Evolutionary conservation across 1,139 yeast species (phyloP), one percentile per base, ranked within the genome.

Genomic region (Cylindricascospora bacillispora): DNA sequence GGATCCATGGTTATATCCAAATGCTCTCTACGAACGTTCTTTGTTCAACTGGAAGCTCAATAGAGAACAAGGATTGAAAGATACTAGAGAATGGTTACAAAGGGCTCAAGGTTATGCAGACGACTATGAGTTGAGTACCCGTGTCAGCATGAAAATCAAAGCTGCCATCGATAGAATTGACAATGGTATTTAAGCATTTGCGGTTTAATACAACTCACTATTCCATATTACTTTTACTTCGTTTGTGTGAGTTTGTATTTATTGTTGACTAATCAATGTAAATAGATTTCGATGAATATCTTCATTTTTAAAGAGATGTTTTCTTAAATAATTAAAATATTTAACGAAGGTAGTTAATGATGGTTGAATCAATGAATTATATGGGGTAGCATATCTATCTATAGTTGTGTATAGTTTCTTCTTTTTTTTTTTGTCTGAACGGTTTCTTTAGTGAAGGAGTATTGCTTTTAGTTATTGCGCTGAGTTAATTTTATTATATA

Each of bases 1-100:
- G 33, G 75, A 86, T 48, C 95, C 95, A 18, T 89, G 93, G 76
- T 59, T 81, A 22, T 83, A 83, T 41, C 95, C 97, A 4, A 75
- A 92, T 1, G 83, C 92, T 1, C 59, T 86, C 13, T 85, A 85
- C 47, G 97, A 89, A 53, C 70, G 79, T 40, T 82, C 93, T 0
- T 67, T 83, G 47, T 81, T 82, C 51, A 71, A 73, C 27, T 89
- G 97, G 97, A 63, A 67, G 35, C 48, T 65, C 33, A 52, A 65
- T n/a, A 81, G 83, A 1, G 53, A 60, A 35, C 60, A 60, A 6
- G 71, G 73, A 1, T 49, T 65, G 20, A 51, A 56, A n/a, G 81
- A 75, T 34, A 67, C 81, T 28, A 68, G 67, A 45, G 65, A 65
- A 23, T 85, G 93, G 85, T 59, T 89, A 35, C 68, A 64, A 34